These are phyloP conservation scores for Clathrus columnatus DNA, from an alignment of 768 basidiomycete species.

Conservation along the genomic window DNA sequence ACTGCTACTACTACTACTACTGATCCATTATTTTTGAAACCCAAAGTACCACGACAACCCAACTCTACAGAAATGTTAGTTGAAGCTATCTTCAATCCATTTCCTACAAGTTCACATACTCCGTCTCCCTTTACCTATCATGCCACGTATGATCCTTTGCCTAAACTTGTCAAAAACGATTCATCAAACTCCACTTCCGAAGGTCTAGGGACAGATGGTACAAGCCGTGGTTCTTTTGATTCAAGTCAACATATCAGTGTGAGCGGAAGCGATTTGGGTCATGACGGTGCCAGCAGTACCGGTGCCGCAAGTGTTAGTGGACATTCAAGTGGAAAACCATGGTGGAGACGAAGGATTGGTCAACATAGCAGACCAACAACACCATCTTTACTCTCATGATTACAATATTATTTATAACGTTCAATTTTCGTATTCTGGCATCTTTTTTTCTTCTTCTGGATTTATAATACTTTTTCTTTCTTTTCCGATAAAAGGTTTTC, in stretches of 20 bases:
- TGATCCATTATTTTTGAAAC: not conserved
- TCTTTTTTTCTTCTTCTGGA: not conserved
- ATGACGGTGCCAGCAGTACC: not conserved
- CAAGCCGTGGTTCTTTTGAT: conserved; percentile 7
- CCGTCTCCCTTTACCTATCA: conserved; percentile 32
- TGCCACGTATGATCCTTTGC: conserved; percentile 15
- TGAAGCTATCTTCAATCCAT: conserved; percentile 74
- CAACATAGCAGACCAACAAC: not conserved
- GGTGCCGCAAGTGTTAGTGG: not conserved
- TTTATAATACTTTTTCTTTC: too few relatives aligned
- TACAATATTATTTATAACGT: too few relatives aligned
- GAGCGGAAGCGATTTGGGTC: not conserved
- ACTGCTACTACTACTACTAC: not conserved
- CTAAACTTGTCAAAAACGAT: not conserved
- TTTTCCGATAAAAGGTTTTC: not conserved
- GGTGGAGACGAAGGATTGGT: conserved; percentile 5
- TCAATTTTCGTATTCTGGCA: not conserved
- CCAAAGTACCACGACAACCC: not conserved
- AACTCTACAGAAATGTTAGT: conserved; percentile 58
- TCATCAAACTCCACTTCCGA: not conserved
- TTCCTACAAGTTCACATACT: conserved; percentile 27
- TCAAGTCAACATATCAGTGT: not conserved
- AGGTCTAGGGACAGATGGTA: conserved; percentile 2
- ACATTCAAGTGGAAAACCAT: not conserved
- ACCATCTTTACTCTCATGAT: not conserved